A percentile compares a stretch with the other conserved stretches of the same genome.
Evolutionary conservation across 2,329 filamentous ascomycete species (phyloP).

Genomic region (Pseudogymnoascus sp.): DNA sequence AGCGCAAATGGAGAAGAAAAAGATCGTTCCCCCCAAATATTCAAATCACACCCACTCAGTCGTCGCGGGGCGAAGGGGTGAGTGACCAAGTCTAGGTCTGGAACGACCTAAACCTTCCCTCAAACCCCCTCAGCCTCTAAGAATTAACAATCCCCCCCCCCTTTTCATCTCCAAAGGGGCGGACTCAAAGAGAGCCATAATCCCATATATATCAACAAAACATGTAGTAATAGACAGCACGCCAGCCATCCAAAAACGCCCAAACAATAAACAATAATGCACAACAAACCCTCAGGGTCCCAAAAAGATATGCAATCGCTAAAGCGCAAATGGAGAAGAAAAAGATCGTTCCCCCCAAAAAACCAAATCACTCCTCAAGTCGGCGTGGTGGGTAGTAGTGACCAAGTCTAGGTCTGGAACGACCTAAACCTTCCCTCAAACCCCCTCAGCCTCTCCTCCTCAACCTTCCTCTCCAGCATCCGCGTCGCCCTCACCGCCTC

Average conservation of each 20-base stretch:
- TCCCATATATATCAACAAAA: background rate
- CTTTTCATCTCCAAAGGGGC: no score
- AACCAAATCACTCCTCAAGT: background rate
- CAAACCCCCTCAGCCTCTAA: no score
- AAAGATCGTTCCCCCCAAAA: no score
- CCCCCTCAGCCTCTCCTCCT: slow-evolving; percentile 30
- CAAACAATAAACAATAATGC: background rate
- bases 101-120: no score
- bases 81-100: no score
- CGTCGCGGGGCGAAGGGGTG: no score
- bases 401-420: background rate
- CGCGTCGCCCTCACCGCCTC: slow-evolving; percentile 64
- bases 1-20: background rate
- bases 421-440: slow-evolving; percentile 24
- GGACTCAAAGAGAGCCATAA: background rate
- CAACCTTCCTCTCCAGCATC: slow-evolving; percentile 58
- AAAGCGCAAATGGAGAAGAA: background rate
- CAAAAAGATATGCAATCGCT: background rate
- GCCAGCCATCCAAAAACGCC: background rate
- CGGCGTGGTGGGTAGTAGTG: background rate
- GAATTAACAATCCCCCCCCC: background rate
- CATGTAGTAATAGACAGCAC: background rate
- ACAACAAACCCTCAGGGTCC: background rate
- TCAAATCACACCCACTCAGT: no score
- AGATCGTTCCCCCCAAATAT: no score